These are phyloP conservation scores for Bjerkandera adusta DNA, from an alignment of 1,284 basidiomycete species.

Conservation along the genomic window DNA sequence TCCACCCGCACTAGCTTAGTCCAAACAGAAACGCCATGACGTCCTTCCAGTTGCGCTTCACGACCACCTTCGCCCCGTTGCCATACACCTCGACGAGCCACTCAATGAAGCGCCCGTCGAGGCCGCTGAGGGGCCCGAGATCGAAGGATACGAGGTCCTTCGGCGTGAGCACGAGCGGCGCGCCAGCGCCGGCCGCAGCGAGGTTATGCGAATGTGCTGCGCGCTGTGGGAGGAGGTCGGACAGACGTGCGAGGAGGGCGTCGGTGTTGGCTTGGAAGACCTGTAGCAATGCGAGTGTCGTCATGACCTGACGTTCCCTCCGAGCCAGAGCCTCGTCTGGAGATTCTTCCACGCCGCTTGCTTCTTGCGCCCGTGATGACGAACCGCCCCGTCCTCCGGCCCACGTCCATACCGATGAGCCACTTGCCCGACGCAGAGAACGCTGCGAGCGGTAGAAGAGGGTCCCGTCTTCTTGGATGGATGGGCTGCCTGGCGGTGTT, in stretches of 20 bases:
- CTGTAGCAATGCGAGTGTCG: slow-evolving; percentile 66
- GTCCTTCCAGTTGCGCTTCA: slow-evolving; percentile 50
- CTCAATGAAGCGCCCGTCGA: slow-evolving; percentile 69
- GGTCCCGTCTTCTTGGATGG: slow-evolving; percentile 10
- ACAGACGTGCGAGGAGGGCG: slow-evolving; percentile 62
- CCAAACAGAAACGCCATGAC: slow-evolving; percentile 46
- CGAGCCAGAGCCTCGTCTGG: no score
- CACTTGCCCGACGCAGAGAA: slow-evolving; percentile 24
- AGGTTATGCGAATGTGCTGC: slow-evolving; percentile 19
- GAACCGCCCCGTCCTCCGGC: slow-evolving; percentile 15
- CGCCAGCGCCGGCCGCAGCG: slow-evolving; percentile 7
- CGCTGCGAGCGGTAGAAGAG: slow-evolving; percentile 16
- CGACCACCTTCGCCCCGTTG: slow-evolving; percentile 39
- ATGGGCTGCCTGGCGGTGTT: slow-evolving; percentile 3
- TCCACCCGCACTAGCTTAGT: slow-evolving; percentile 29
- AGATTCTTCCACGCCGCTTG: no score
- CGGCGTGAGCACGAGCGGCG: slow-evolving; percentile 40
- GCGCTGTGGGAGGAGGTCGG: slow-evolving; percentile 41
- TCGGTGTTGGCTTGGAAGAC: slow-evolving; percentile 70
- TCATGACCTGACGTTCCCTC: slow-evolving; percentile 47
- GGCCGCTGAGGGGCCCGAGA: slow-evolving; percentile 64
- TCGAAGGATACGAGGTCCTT: slow-evolving; percentile 67
- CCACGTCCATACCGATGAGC: slow-evolving; percentile 27
- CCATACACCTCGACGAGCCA: slow-evolving; percentile 71
- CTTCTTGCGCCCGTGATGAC: no score